Evolutionary conservation across 176 grass and related monocot genomes (phyloP).

Genomic region (Secale cereale): DNA sequence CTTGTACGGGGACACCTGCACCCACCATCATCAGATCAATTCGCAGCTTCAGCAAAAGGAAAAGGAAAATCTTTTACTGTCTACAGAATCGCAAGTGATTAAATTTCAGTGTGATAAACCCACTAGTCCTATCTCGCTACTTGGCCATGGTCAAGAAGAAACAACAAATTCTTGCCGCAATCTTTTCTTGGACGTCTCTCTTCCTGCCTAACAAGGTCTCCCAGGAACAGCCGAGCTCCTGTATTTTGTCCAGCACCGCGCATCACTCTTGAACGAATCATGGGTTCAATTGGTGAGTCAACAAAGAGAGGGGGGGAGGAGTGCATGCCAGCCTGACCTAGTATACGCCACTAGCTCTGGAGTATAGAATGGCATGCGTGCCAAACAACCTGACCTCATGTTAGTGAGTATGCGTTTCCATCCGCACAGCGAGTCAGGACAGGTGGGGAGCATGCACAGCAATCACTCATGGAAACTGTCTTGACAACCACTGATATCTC

Average conservation of each 20-base stretch:
- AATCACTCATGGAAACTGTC: background rate
- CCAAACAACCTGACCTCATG: constrained; percentile 26
- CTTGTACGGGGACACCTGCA: constrained; percentile 85
- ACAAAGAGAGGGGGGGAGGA: constrained; percentile 20
- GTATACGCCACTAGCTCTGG: background rate
- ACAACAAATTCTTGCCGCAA: constrained; percentile 1
- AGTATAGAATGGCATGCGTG: background rate
- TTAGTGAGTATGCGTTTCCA: constrained; percentile 16
- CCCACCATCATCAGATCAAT: background rate
- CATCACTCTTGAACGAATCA: constrained; percentile 8
- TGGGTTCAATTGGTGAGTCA: constrained; percentile 7
- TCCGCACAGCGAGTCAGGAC: background rate
- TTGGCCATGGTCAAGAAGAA: constrained; percentile 24
- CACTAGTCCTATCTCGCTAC: background rate
- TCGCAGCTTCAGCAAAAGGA: background rate
- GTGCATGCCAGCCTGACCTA: constrained; percentile 16
- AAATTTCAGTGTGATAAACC: background rate
- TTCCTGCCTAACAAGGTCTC: constrained; percentile 6
- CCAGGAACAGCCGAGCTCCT: background rate
- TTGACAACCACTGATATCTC: constrained; percentile 12
- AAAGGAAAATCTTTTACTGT: background rate
- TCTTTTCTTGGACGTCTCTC: background rate
- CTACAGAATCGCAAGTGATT: background rate
- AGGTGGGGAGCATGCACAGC: constrained; percentile 44
- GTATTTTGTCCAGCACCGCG: background rate